These are phyloP conservation scores for Paraphoma chrysanthemicola DNA, from an alignment of 2,329 filamentous ascomycete genomes.

Conservation along the genomic window DNA sequence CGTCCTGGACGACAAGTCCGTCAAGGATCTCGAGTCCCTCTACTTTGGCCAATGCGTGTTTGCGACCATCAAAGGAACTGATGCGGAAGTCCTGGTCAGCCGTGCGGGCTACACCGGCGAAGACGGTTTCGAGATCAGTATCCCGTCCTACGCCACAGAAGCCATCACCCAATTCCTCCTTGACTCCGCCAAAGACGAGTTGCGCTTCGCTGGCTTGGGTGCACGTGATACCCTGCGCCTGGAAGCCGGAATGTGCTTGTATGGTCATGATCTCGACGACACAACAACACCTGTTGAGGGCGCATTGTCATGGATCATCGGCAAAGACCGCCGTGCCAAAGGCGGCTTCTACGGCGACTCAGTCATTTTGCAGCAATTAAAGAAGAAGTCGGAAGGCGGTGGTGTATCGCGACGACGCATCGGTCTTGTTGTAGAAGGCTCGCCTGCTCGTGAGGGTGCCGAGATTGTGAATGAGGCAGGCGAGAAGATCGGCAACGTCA, in stretches of 20 bases:
- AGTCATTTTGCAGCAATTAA: constrained; percentile 78
- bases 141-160: constrained; percentile 71
- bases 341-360: constrained; percentile 87
- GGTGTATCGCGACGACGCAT: constrained; percentile 77
- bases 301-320: constrained; percentile 79
- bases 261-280: constrained; percentile 96
- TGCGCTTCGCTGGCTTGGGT: constrained; percentile 86
- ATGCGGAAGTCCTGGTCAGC: constrained; percentile 72
- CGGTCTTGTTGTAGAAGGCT: constrained; percentile 82
- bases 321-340: constrained; percentile 73
- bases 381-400: constrained; percentile 72
- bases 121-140: constrained; percentile 96
- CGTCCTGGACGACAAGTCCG: constrained; percentile 61
- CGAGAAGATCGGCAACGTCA: constrained; percentile 77
- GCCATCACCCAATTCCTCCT: constrained; percentile 75
- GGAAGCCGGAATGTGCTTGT: constrained; percentile 99
- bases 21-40: constrained; percentile 61
- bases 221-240: constrained; percentile 90
- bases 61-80: constrained; percentile 67
- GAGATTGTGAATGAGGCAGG: constrained; percentile 73
- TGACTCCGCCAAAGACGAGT: constrained; percentile 64
- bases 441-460: constrained; percentile 88
- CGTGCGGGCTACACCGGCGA: constrained; percentile 96
- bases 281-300: constrained; percentile 72
- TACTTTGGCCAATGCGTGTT: constrained; percentile 82